Base-by-base conservation (phyloP, 805 yeast species). In the Candida verbasci region DNA sequence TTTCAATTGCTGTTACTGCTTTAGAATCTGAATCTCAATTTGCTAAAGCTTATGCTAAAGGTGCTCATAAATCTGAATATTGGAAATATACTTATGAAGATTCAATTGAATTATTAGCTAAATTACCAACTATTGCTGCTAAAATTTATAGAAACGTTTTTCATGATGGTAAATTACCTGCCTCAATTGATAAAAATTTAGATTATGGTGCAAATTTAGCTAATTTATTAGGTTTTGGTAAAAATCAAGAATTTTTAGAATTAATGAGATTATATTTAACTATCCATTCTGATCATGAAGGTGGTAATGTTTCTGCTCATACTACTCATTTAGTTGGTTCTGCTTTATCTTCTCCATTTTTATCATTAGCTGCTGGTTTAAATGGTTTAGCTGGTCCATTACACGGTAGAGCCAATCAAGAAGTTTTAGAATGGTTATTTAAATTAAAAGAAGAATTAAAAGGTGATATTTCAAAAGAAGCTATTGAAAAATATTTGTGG, bases 401-500 rank as follows among this genome's bases (percentile, higher is more conserved):
- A 50, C 94, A 84, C 62, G 93, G 93, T 23, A 70, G 84, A 48
- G 94, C 93, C 41, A 83, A 84, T 59, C 94, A 84, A 63, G 93
- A 84, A 63, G 93, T 84, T 38, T 78, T 84, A 46, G 75, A 82
- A 55, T 84, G 83, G 68, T 73, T 83, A 49, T 65, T 78, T 56
- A 75, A 73, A 50, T 76, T 82, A 80, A 71, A 72, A 60, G 74
- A 73, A 52, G 70, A 70, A 46, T 71, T 83, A 55, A 72, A 79
- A 51, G 94, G 88, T 62, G 73, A 67, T 45, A 56, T 59, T 50
- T 62, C 75, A 46, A 60, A 68, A 46, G 69, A 58, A 40, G 72
- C 76, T 51, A 80, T 84, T 46, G 79, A 76, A 60, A 67, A 70
- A 47, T 78, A 80, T 68, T 65, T 84, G 51, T 83, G 93, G 93